phyloP scores from a whole-genome alignment of 139 green algal species.

The Auxenochlorella pyrenoidosa region DNA sequence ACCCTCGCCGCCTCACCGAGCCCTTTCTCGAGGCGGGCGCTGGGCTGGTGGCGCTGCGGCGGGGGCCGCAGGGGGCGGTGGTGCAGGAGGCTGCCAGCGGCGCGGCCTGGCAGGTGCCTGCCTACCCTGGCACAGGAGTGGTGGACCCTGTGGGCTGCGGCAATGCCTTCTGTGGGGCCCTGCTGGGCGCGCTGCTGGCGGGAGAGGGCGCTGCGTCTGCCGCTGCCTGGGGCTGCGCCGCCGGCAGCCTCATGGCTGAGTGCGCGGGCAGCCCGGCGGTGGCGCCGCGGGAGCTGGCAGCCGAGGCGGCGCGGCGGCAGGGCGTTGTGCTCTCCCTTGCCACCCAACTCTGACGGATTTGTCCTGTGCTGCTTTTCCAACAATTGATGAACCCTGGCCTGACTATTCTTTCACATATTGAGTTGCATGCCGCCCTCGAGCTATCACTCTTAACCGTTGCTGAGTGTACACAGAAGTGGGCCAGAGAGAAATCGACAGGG shows the following conservation, averaged over 20 bases:
- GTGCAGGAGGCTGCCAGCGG: not conserved
- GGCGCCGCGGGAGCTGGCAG: not conserved
- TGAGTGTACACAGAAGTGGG: too few species aligned
- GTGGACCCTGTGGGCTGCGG: constrained; percentile 69
- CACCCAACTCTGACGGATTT: not conserved
- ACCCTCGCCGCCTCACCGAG: constrained; percentile 42
- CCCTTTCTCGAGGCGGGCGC: constrained; percentile 44
- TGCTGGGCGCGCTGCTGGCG: constrained; percentile 51
- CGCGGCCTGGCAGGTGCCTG: constrained; percentile 14
- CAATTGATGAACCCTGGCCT: too few species aligned
- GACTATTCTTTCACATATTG: too few species aligned
- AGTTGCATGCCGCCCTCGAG: too few species aligned
- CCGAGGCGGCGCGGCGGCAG: constrained; percentile 10
- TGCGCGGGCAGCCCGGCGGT: constrained; percentile 27
- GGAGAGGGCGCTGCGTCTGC: constrained; percentile 20
- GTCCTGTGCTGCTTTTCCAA: not conserved
- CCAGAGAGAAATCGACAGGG: too few species aligned
- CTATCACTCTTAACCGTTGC: too few species aligned
- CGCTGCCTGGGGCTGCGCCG: constrained; percentile 52
- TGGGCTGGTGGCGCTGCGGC: constrained; percentile 53
- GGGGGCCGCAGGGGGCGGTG: constrained; percentile 50
- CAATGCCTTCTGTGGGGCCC: constrained; percentile 72
- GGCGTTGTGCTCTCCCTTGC: not conserved
- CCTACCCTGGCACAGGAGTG: constrained; percentile 24
- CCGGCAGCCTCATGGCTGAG: constrained; percentile 54